Evolutionary conservation across 352 stramenopile species (phyloP), one percentile per base, ranked within the genome.

Genomic region (Blastocystis sp.): DNA sequence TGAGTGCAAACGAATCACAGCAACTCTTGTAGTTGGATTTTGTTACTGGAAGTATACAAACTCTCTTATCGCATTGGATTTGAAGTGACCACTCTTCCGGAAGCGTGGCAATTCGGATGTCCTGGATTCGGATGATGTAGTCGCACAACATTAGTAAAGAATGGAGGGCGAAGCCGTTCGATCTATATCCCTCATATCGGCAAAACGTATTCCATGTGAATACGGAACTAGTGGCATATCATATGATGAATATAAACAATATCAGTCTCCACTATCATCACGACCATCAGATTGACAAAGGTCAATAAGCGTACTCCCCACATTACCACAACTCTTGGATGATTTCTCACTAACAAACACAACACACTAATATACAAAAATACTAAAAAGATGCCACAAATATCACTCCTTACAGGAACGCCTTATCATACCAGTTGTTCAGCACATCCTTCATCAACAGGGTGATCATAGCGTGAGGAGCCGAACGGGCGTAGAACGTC

Each of bases 391-490:
- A n/a, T n/a, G n/a, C n/a, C n/a, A 54, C 46, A 21, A 54, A 54
- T 21, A 54, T 11, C 21, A 54, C 46, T 54, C 9, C 21, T 54
- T 54, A 54, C 11, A 54, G 46, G 46, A 78, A 78, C 7, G 67
- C 67, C 48, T 78, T 78, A 56, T 78, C 53, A 61, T 78, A 78
- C 67, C 67, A 78, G 32, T 44, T 34, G 32, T 78, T 78, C 21
- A 78, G 53, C 14, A 78, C 38, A 61, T 99, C 95, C 86, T 98
- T 96, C 2, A 95, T 94, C 54, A 99, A 89, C 81, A 99, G 90
- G 87, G 98, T 96, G 88, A 98, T 98, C 95, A 99, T 98, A 21
- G 95, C 94, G 90, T 98, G 97, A n/a, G 96, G 96, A 32, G 95
- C 96, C 88, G 94, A 98, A 81, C 96, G 92, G 84, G 92, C 95